Evolutionary conservation across 176 grass and related monocot species (phyloP), one percentile per base, ranked within the genome.

Genomic region (Hsuehochloa calcarea): DNA sequence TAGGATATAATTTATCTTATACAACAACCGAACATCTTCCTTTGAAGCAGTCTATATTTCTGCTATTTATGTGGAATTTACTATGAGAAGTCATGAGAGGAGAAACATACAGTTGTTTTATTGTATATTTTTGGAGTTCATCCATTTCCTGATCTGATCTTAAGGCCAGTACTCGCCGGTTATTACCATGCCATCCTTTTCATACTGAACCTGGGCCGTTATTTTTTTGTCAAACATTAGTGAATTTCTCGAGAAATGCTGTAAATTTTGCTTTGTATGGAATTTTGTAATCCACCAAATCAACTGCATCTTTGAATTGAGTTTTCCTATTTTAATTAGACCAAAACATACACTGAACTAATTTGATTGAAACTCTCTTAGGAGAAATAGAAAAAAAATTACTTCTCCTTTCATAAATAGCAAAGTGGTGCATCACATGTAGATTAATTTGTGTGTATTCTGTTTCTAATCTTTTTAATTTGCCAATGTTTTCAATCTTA

Each of bases 101-200:
- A 40, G 46, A 73, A 39, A 35, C 10, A 74, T 67, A 47, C 10
- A 6, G 12, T 54, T 70, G 29, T 43, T 72, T 63, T 19, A 37
- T 73, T 68, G 34, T 38, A 82, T 3, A 40, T 41, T 77, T 63
- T 63, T 8, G n/a, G 44, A 64, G 12, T 59, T 35, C 64, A 63
- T 47, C 3, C 22, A 54, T 85, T 82, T 64, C 6, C 63, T 89
- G 46, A 47, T 80, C 6, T 85, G 39, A 81, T 70, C 41, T 50
- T 78, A 45, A 78, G 29, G 41, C 41, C 8, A 43, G 41, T 43
- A 9, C 41, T 43, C 8, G 41, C 41, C 8, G 41, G 41, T 8
- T 43, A 43, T 10, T 43, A 43, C 41, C 41, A 43, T 43, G 41
- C 41, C 41, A 10, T 43, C 41, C 41, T 43, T 43, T 43, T 43